Evolutionary conservation across 441 rosid genomes (phyloP).

Genomic region (Codiaeum variegatum): DNA sequence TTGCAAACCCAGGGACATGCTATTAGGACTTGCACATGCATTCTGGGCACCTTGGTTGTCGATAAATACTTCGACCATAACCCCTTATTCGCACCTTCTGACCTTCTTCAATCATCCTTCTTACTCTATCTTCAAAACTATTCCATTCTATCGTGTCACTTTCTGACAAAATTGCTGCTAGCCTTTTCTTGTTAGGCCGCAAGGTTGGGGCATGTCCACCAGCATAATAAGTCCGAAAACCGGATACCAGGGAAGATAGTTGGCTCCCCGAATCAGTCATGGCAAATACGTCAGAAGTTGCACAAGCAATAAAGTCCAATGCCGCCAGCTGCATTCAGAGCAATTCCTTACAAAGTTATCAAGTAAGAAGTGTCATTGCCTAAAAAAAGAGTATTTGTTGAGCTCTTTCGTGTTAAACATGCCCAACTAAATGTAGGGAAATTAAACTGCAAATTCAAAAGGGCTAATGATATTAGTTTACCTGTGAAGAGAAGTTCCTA

Average conservation of each 20-base stretch:
- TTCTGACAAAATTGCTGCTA: slow-evolving; percentile 68
- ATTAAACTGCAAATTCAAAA: neutral
- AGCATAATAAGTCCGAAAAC: slow-evolving; percentile 79
- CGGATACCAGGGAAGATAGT: slow-evolving; percentile 81
- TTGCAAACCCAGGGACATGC: neutral
- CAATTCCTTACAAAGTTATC: slow-evolving; percentile 5
- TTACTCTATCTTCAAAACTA: slow-evolving; percentile 55
- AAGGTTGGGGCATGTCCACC: slow-evolving; percentile 61
- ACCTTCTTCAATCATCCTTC: slow-evolving; percentile 78
- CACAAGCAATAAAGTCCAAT: slow-evolving; percentile 80
- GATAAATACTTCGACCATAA: slow-evolving; percentile 74
- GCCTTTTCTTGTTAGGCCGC: slow-evolving; percentile 89
- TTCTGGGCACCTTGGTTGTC: slow-evolving; percentile 80
- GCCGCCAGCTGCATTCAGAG: slow-evolving; percentile 71
- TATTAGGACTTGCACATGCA: slow-evolving; percentile 68
- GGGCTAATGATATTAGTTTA: slow-evolving; percentile 15
- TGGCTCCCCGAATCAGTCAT: slow-evolving; percentile 99
- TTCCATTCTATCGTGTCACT: slow-evolving; percentile 60
- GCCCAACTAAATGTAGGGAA: neutral
- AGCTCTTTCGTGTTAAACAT: neutral
- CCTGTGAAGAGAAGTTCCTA: slow-evolving; percentile 87
- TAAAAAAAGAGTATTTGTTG: neutral
- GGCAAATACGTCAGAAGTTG: slow-evolving; percentile 83
- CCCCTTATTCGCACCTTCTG: slow-evolving; percentile 51
- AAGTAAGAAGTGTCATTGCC: neutral